Percentiles rank a stretch among this genome's conserved stretches.
phyloP scores from a whole-genome alignment of 768 basidiomycete genomes.

The button mushroom (Agaricus bisporus) region DNA sequence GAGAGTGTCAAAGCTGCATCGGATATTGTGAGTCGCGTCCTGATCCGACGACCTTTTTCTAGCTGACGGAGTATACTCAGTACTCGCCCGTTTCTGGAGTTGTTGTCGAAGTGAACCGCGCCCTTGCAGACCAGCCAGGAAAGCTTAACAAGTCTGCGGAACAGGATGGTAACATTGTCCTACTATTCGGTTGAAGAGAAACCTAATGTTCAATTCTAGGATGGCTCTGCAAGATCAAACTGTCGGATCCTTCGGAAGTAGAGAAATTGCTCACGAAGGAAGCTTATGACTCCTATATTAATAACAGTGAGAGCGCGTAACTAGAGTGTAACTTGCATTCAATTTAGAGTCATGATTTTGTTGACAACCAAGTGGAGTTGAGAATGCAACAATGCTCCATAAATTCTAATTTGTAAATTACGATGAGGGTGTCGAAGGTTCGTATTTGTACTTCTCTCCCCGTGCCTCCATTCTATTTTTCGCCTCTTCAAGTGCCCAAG shows the following conservation, averaged over 20 bases:
- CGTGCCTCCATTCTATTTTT: constrained; percentile 87
- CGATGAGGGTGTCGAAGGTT: constrained; percentile 38
- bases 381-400: neutral
- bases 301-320: constrained; percentile 20
- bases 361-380: neutral
- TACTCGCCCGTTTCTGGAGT: constrained; percentile 91
- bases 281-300: constrained; percentile 51
- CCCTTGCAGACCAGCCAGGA: constrained; percentile 59
- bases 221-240: constrained; percentile 92
- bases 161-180: constrained; percentile 54
- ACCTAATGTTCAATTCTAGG: constrained; percentile 38
- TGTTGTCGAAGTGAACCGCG: constrained; percentile 73
- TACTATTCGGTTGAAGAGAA: neutral
- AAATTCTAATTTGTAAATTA: constrained; percentile 15
- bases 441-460: constrained; percentile 86
- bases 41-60: neutral
- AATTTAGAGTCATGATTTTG: neutral
- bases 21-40: constrained; percentile 58
- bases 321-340: neutral
- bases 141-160: constrained; percentile 88
- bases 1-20: constrained; percentile 97
- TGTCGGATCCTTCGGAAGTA: constrained; percentile 76
- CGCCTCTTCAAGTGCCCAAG: constrained; percentile 89
- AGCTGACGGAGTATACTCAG: constrained; percentile 30
- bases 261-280: constrained; percentile 68